Base-by-base conservation (phyloP, 495 filamentous ascomycete species). In the Oleoguttula mirabilis region DNA sequence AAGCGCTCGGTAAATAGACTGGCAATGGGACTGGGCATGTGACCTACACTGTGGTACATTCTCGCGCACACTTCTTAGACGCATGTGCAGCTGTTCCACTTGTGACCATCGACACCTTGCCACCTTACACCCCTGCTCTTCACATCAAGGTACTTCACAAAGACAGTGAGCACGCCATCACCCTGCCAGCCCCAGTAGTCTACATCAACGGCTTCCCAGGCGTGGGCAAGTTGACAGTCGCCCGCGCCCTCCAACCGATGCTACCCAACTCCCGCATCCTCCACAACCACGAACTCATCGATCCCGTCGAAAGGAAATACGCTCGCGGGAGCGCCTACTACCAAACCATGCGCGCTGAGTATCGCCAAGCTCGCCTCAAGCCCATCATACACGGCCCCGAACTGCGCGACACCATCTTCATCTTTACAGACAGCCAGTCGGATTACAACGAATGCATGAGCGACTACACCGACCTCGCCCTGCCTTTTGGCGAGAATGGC, bases 401-500 rank as follows among this genome's bases (percentile, higher is more conserved):
- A 12, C 21, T 32, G 21, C 7, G 19, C 4, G 24, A 45, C 8
- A 45, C 42, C 4, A 22, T 45, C 3, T 45, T 38, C 34, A 39
- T 45, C 32, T 45, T 45, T 34, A 45, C 42, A 8, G 42, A 45
- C 34, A 45, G 42, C 24, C 42, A 45, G 24, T 41, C 42, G 3
- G 42, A 45, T 35, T 22, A 36, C 21, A 45, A 31, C 34, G 32
- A 45, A 25, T 45, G 42, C 34, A 20, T 45, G 21, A 21, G 34
- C 10, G 42, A 45, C 34, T 45, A 45, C 34, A 38, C 34, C 3
- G 23, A 38, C 20, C 42, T 45, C 7, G 27, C 40, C 8, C 32
- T 33, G n/a, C n/a, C n/a, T n/a, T n/a, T n/a, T n/a, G n/a, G n/a
- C n/a, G 36, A 17, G 5, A 23, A 39, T 6, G 15, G 21, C n/a